Evolutionary conservation across 495 filamentous ascomycete genomes (phyloP).

Genomic region (Sporormia fimetaria): DNA sequence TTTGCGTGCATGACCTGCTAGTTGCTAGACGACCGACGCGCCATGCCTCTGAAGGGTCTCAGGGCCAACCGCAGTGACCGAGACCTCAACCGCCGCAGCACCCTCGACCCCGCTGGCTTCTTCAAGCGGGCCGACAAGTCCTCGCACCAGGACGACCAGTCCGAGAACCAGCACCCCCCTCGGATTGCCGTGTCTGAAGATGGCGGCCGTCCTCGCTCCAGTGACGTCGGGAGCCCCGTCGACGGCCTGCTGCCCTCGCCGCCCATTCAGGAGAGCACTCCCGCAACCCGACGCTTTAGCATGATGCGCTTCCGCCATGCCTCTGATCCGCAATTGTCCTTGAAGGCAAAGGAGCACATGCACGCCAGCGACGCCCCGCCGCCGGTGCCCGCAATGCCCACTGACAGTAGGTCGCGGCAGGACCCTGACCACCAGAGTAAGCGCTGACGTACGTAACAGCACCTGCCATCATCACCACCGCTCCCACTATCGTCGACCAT

Average conservation of each 20-base stretch:
- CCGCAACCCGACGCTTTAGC: constrained; percentile 60
- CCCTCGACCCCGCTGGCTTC: constrained; percentile 27
- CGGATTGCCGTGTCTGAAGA: constrained; percentile 21
- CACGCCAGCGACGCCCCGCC: constrained; percentile 40
- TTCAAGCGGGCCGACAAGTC: constrained; percentile 22
- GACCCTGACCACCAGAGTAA: constrained; percentile 6
- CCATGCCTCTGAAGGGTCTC: constrained; percentile 34
- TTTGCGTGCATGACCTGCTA: constrained; percentile 23
- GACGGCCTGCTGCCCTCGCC: constrained; percentile 20
- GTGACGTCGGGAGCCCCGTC: constrained; percentile 11
- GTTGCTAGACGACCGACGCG: constrained; percentile 17
- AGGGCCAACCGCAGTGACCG: constrained; percentile 29
- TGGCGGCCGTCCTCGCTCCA: constrained; percentile 19
- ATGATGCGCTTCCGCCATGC: constrained; percentile 86
- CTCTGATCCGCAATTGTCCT: constrained; percentile 81
- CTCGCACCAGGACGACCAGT: constrained; percentile 17
- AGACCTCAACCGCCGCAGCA: constrained; percentile 33
- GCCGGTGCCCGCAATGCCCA: constrained; percentile 45
- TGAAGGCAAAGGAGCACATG: constrained; percentile 64
- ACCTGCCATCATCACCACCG: constrained; percentile 86
- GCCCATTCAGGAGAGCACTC: constrained; percentile 24
- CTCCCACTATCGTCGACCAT: constrained; percentile 57
- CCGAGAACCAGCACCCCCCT: constrained; percentile 16
- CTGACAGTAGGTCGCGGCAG: constrained; percentile 9
- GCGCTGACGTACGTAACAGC: constrained; percentile 39